These are phyloP conservation scores for Blastocystis sp. DNA, from an alignment of 352 stramenopile species.

Conservation along the genomic window DNA sequence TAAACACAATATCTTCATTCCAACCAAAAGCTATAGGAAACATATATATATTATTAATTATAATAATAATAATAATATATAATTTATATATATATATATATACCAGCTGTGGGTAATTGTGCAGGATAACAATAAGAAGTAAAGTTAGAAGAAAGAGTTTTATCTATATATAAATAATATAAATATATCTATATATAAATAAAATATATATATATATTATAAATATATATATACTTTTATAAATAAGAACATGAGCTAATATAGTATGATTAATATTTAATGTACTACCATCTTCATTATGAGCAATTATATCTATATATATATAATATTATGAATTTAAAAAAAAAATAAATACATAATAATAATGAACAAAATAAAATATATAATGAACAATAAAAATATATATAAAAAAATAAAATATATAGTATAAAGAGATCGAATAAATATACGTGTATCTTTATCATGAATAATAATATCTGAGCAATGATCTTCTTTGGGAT, in stretches of 20 bases:
- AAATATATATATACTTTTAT: slow-evolving; percentile 1
- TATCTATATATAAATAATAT: background rate
- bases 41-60: too few relatives aligned
- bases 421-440: too few relatives aligned
- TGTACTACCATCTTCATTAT: slow-evolving; percentile 35
- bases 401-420: too few relatives aligned
- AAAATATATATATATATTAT: too few relatives aligned
- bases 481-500: slow-evolving; percentile 8
- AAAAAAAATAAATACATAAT: too few relatives aligned
- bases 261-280: slow-evolving; percentile 36
- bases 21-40: slow-evolving; percentile 19
- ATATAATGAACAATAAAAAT: too few relatives aligned
- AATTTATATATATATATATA: too few relatives aligned
- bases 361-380: too few relatives aligned
- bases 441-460: too few relatives aligned
- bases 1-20: slow-evolving; percentile 32
- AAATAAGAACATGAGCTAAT: slow-evolving; percentile 18
- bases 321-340: too few relatives aligned
- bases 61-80: too few relatives aligned
- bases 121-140: slow-evolving; percentile 26
- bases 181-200: too few relatives aligned
- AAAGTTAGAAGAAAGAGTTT: slow-evolving; percentile 14
- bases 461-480: slow-evolving; percentile 30
- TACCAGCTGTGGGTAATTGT: slow-evolving; percentile 34
- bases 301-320: slow-evolving; percentile 21